Evolutionary conservation across 2,329 filamentous ascomycete genomes (phyloP), one percentile per base, ranked within the genome.

Genomic region (Nothomitra cinnamomea): DNA sequence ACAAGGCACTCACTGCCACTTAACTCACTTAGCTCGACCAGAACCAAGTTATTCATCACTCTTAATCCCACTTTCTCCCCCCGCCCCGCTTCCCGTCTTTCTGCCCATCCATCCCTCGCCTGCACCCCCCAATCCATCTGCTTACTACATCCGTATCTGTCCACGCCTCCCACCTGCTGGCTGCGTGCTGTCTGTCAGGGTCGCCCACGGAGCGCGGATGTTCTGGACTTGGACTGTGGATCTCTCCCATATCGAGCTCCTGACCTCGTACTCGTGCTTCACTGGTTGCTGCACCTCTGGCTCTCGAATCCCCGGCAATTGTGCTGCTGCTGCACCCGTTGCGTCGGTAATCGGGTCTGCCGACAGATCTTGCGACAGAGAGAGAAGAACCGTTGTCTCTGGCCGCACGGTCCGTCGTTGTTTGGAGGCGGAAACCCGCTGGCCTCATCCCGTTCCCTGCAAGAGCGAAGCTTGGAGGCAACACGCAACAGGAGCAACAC

Each of bases 171-270:
- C 25, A 32, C 21, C 22, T 45, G 12, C 19, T 15, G 12, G 25
- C 45, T 49, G 24, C 45, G 32, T 28, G 25, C 45, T 35, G 45
- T 32, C 45, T 49, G 45, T 49, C 45, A 49, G 45, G 45, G 45
- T 49, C 45, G 22, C 28, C 28, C 28, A 10, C 32, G 45, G 45
- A 49, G 45, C 32, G 45, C 21, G 45, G 24, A 35, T 49, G 45
- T 49, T 24, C 45, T 49, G 45, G 45, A 49, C 32, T 49, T 49
- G 12, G 45, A 17, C 25, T 32, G 28, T 32, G 28, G 28, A 32
- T 10, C 28, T 32, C 28, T 32, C 5, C 28, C 28, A 32, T 32
- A 32, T 32, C 28, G 28, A 32, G 28, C 28, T n/a, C n/a, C 24
- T 17, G 19, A n/a, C 10, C 25, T 49, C 24, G 45, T 32, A 49